phyloP scores from a whole-genome alignment of 139 green algal species.

The Chlamydomonas sp. region DNA sequence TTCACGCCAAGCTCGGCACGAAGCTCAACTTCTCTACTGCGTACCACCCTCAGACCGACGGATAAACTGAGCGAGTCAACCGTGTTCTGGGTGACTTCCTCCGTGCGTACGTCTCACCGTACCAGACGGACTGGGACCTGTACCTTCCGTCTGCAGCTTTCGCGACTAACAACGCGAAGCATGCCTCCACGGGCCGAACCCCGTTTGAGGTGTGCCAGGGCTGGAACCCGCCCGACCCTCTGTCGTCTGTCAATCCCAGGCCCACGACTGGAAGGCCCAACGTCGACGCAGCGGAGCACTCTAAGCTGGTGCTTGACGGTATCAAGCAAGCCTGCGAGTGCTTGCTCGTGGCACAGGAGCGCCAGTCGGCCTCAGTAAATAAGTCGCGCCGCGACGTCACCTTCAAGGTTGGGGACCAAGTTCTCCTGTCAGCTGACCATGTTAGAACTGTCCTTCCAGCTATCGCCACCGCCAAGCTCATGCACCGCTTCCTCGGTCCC shows the following conservation, averaged over 20 bases:
- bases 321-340: no score
- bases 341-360: no score
- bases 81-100: conserved; percentile 16
- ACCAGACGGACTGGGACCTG: conserved; percentile 7
- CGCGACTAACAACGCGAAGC: conserved; percentile 10
- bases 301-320: no score
- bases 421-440: not conserved
- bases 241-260: conserved; percentile 6
- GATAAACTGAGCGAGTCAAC: conserved; percentile 51
- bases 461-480: not conserved
- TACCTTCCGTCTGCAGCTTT: conserved; percentile 6
- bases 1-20: conserved; percentile 31
- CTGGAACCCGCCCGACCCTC: not conserved
- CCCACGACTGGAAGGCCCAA: no score
- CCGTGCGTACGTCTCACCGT: not conserved
- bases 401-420: not conserved
- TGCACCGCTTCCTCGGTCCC: not conserved
- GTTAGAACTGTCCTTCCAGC: not conserved
- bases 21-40: conserved; percentile 40
- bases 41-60: conserved; percentile 56
- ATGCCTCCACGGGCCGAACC: not conserved
- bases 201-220: conserved; percentile 9
- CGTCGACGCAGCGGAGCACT: no score
- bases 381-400: not conserved
- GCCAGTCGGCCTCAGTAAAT: no score